Evolutionary conservation across 2,329 filamentous ascomycete genomes (phyloP).

Genomic region (Xylaria digitata): DNA sequence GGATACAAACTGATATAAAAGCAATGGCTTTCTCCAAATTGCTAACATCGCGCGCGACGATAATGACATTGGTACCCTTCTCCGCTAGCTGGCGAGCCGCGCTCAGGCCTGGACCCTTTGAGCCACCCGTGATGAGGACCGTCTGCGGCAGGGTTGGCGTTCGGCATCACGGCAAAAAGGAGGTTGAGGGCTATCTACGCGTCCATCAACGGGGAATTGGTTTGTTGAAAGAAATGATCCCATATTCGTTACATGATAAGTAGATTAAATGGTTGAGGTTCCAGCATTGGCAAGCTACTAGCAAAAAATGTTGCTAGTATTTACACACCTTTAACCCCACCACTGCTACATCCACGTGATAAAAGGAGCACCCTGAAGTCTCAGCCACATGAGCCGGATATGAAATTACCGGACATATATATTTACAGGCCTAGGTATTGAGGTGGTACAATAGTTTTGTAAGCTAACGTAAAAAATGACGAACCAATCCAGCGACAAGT

Average conservation of each 20-base stretch:
- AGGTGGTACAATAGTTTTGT: no score
- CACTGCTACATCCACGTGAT: no score
- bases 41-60: constrained; percentile 70
- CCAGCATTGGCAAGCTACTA: no score
- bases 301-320: no score
- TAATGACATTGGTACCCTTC: constrained; percentile 75
- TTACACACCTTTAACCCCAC: no score
- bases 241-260: constrained; percentile 18
- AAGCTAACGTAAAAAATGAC: no score
- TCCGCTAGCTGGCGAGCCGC: constrained; percentile 69
- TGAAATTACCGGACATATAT: no score
- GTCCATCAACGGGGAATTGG: constrained; percentile 71
- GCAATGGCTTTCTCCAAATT: constrained; percentile 69
- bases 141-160: constrained; percentile 60
- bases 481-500: no score
- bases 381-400: no score
- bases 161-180: neutral
- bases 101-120: constrained; percentile 74
- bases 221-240: constrained; percentile 53
- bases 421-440: no score
- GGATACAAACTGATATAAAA: constrained; percentile 59
- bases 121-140: constrained; percentile 75
- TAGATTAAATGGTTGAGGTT: no score
- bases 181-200: constrained; percentile 54
- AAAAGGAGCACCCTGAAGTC: no score